Conservation (phyloP, 345 rosid species). For the Citrus trifoliata region DNA sequence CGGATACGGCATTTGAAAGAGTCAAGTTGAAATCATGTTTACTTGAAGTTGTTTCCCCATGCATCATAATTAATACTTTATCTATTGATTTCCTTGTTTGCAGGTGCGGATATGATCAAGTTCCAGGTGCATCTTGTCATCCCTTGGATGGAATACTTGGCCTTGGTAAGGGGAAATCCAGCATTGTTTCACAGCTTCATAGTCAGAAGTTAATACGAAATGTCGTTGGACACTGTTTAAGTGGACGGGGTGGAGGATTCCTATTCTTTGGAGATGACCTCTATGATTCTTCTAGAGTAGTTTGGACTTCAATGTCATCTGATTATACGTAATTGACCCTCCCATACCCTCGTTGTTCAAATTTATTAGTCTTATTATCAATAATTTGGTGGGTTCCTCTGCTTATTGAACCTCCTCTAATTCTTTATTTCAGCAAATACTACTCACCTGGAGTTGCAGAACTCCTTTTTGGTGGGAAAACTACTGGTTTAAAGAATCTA, state of each 20-base stretch:
- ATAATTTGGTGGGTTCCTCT: background rate
- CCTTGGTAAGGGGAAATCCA: slow-evolving; percentile 84
- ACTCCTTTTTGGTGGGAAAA: slow-evolving; percentile 54
- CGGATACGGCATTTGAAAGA: too few relatives aligned
- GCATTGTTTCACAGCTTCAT: slow-evolving; percentile 79
- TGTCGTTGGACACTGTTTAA: slow-evolving; percentile 84
- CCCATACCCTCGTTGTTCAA: background rate
- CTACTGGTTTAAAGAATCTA: slow-evolving; percentile 60
- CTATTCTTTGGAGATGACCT: slow-evolving; percentile 84
- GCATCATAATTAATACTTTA: background rate
- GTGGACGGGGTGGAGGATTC: slow-evolving; percentile 77
- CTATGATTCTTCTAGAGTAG: slow-evolving; percentile 58
- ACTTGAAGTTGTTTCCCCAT: slow-evolving; percentile 1
- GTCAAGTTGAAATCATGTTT: background rate
- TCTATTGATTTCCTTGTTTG: background rate
- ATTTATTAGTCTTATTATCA: background rate
- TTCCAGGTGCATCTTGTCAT: slow-evolving; percentile 57
- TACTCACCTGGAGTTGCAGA: slow-evolving; percentile 84
- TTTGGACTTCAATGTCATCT: slow-evolving; percentile 79
- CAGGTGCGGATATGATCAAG: slow-evolving; percentile 93
- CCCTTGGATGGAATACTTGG: slow-evolving; percentile 95
- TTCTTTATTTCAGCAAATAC: slow-evolving; percentile 47
- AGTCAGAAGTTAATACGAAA: slow-evolving; percentile 60
- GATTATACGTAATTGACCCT: slow-evolving; percentile 40
- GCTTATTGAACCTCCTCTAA: slow-evolving; percentile 8